These are phyloP conservation scores for Trichomonas tenax DNA, from an alignment of 208 protist genomes.

Conservation along the genomic window DNA sequence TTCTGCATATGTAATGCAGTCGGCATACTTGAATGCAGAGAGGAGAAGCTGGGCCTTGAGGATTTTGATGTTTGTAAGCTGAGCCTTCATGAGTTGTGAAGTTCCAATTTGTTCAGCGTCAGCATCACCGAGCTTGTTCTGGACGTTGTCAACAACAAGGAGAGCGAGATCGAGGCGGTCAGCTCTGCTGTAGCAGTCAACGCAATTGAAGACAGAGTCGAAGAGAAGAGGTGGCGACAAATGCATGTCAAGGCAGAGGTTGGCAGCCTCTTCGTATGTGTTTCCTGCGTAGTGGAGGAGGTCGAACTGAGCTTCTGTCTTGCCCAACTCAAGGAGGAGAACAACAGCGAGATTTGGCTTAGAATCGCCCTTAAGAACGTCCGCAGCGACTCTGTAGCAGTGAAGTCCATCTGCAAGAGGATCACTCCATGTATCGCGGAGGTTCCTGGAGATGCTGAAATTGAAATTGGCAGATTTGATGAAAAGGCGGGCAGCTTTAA, in stretches of 20 bases:
- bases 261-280: background rate
- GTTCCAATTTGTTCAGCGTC: background rate
- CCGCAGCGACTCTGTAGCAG: background rate
- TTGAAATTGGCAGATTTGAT: slow-evolving; percentile 16
- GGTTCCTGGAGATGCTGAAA: background rate
- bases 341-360: slow-evolving; percentile 14
- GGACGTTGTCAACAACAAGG: background rate
- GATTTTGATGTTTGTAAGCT: background rate
- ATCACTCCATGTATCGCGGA: background rate
- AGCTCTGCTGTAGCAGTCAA: background rate
- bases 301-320: background rate
- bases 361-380: background rate
- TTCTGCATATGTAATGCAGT: background rate
- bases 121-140: background rate
- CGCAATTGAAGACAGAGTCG: background rate
- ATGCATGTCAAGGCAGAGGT: background rate
- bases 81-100: background rate
- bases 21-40: background rate
- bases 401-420: background rate
- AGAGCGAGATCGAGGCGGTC: background rate
- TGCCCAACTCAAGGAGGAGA: background rate
- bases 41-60: background rate
- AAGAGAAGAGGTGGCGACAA: background rate
- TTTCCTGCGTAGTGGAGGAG: slow-evolving; percentile 1
- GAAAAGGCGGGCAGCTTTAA: background rate